Evolutionary conservation across 345 rosid species (phyloP).

Genomic region (Lenwebbia sp.): DNA sequence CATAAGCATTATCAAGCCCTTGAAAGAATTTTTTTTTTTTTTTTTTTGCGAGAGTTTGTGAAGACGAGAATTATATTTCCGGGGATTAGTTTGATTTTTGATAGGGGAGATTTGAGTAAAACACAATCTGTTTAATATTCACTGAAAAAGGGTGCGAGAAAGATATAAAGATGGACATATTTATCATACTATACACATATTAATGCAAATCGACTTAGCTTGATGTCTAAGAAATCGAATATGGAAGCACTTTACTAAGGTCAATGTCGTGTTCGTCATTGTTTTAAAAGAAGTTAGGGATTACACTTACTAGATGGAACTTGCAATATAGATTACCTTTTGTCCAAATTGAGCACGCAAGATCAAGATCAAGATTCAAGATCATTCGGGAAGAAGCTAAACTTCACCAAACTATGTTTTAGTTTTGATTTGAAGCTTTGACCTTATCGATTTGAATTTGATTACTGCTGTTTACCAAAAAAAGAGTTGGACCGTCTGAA

Average conservation of each 20-base stretch:
- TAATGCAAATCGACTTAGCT: neutral
- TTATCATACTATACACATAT: neutral
- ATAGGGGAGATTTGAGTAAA: neutral
- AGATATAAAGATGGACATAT: neutral
- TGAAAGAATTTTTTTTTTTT: neutral
- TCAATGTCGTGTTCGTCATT: neutral
- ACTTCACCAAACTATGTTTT: neutral
- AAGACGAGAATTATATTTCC: neutral
- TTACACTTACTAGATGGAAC: neutral
- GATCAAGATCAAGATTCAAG: neutral
- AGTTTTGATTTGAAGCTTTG: neutral
- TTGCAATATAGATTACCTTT: neutral
- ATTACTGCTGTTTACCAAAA: neutral
- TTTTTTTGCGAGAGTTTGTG: neutral
- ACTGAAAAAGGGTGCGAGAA: neutral
- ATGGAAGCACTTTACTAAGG: neutral
- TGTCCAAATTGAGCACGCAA: neutral
- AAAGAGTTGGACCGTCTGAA: neutral
- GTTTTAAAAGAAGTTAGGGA: neutral
- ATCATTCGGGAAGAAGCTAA: neutral
- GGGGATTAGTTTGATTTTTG: neutral
- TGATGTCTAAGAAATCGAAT: neutral
- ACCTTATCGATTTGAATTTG: neutral
- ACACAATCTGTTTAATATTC: neutral
- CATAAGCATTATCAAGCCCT: neutral